phyloP scores from a whole-genome alignment of 2,329 filamentous ascomycete species.

The Trichoderma atroviride region DNA sequence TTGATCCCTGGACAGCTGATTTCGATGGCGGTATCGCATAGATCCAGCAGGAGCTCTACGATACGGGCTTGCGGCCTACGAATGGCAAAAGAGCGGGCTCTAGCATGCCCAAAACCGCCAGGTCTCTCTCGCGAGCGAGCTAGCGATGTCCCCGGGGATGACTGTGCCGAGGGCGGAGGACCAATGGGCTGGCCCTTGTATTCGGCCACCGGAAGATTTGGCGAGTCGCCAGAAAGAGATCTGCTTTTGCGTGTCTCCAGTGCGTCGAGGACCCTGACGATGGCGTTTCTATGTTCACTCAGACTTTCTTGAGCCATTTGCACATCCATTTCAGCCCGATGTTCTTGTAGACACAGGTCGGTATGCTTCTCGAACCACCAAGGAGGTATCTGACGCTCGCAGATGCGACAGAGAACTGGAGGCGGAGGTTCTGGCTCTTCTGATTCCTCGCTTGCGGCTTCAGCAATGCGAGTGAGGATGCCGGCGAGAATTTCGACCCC shows the following conservation, averaged over 20 bases:
- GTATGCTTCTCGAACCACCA: conserved; percentile 99
- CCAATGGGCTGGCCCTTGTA: conserved; percentile 90
- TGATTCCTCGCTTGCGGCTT: conserved; percentile 76
- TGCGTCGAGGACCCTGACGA: conserved; percentile 92
- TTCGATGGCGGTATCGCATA: conserved; percentile 94
- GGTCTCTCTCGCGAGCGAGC: conserved; percentile 73
- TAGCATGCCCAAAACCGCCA: conserved; percentile 74
- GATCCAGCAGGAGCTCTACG: conserved; percentile 89
- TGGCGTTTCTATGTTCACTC: conserved; percentile 88
- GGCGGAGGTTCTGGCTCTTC: conserved; percentile 79
- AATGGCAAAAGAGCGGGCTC: conserved; percentile 87
- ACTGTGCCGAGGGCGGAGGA: conserved; percentile 69
- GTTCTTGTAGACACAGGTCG: conserved; percentile 92
- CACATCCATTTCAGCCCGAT: conserved; percentile 95
- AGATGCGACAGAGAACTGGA: conserved; percentile 92
- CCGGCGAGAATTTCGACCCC: conserved; percentile 93
- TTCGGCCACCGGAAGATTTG: conserved; percentile 64
- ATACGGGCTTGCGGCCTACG: conserved; percentile 88
- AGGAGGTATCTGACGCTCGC: conserved; percentile 92
- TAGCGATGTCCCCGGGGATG: conserved; percentile 72
- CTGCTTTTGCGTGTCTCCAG: conserved; percentile 78
- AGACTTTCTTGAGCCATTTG: conserved; percentile 93
- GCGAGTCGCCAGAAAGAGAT: conserved; percentile 58
- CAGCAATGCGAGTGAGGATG: conserved; percentile 86
- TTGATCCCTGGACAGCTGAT: conserved; percentile 94